These are phyloP conservation scores for Aspergillus hancockii DNA, from an alignment of 495 filamentous ascomycete species.

Conservation along the genomic window DNA sequence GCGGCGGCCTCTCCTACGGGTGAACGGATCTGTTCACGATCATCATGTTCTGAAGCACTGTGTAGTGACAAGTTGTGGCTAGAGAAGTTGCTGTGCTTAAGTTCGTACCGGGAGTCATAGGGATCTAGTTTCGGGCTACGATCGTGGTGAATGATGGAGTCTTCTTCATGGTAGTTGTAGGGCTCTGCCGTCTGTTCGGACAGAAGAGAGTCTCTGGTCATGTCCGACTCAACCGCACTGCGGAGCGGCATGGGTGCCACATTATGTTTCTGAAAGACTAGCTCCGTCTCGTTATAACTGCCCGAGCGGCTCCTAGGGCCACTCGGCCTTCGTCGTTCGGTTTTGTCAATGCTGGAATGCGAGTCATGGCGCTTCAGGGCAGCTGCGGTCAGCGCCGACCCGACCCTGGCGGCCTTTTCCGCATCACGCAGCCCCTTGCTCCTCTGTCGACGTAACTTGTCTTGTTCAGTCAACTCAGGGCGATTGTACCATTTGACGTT, in stretches of 20 bases:
- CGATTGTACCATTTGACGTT: constrained; percentile 49
- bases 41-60: constrained; percentile 52
- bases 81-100: constrained; percentile 61
- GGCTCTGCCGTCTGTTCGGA: constrained; percentile 77
- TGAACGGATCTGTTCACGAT: constrained; percentile 44
- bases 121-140: constrained; percentile 56
- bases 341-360: constrained; percentile 54
- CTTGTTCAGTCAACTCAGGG: constrained; percentile 52
- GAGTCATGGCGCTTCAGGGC: constrained; percentile 69
- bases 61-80: constrained; percentile 53
- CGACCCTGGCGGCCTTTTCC: constrained; percentile 55
- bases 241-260: constrained; percentile 82
- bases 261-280: constrained; percentile 60
- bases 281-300: constrained; percentile 60
- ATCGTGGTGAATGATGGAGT: constrained; percentile 51
- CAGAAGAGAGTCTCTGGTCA: constrained; percentile 86
- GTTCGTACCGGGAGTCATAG: constrained; percentile 49
- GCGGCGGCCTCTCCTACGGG: constrained; percentile 48
- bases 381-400: constrained; percentile 61
- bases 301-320: constrained; percentile 51
- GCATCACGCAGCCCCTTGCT: constrained; percentile 62
- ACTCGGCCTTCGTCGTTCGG: constrained; percentile 48
- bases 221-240: constrained; percentile 80
- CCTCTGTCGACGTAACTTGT: constrained; percentile 54
- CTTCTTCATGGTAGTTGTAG: constrained; percentile 33